Conservation (phyloP, 139 green algal species). For the Desmodesmus armatus region DNA sequence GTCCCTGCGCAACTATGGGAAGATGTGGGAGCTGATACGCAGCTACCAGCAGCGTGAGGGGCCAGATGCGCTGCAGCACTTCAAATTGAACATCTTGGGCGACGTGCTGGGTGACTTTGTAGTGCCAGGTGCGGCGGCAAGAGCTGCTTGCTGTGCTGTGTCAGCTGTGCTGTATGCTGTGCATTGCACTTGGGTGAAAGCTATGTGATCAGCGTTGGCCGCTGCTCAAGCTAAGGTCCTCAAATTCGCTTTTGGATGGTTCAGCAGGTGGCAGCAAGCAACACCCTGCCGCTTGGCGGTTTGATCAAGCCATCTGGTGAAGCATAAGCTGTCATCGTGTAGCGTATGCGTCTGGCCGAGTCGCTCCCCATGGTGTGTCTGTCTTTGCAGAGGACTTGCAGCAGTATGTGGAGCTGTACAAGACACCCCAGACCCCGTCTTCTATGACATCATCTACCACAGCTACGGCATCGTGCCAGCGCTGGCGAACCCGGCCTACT, state of each 20-base stretch:
- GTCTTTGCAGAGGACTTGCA: slow-evolving; percentile 23
- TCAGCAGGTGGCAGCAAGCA: too few relatives aligned
- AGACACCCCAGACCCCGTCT: slow-evolving; percentile 32
- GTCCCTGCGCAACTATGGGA: slow-evolving; percentile 18
- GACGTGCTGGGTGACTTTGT: slow-evolving; percentile 7
- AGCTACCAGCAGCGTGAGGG: slow-evolving; percentile 18
- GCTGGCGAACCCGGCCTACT: slow-evolving; percentile 31
- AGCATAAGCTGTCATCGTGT: too few relatives aligned
- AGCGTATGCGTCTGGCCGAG: too few relatives aligned
- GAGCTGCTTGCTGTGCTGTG: too few relatives aligned
- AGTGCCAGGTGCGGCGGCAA: slow-evolving; percentile 27
- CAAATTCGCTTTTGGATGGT: too few relatives aligned
- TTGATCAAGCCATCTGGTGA: too few relatives aligned
- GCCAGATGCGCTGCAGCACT: not conserved
- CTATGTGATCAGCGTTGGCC: too few relatives aligned
- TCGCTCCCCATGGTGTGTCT: too few relatives aligned
- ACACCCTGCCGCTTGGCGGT: too few relatives aligned
- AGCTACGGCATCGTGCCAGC: slow-evolving; percentile 25
- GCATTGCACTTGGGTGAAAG: too few relatives aligned
- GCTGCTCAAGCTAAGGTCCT: too few relatives aligned
- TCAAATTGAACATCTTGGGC: slow-evolving; percentile 43
- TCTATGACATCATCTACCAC: slow-evolving; percentile 32
- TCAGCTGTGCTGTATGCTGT: too few relatives aligned
- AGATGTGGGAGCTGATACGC: slow-evolving; percentile 28
- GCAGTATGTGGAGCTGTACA: slow-evolving; percentile 9